Base-by-base conservation (phyloP, 176 grass and related monocot genomes). In the Zoysia pacifica region DNA sequence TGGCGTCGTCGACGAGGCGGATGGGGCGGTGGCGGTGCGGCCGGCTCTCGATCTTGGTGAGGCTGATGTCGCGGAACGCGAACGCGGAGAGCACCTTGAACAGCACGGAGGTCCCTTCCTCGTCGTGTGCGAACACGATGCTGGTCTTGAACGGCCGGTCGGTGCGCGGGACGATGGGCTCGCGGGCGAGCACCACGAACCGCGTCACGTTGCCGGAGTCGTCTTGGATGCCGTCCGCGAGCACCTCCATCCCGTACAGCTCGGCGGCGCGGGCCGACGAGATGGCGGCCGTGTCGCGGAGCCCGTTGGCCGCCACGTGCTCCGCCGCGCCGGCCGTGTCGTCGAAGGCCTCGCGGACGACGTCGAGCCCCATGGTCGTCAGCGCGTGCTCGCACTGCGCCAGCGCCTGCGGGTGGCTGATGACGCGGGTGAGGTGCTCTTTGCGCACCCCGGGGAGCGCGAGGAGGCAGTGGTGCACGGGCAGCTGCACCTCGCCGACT, bases 341-440 rank as follows among this genome's bases (percentile, higher is more conserved):
- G 68, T 94, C 91, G 81, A 97, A 97, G 14, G 94, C 94, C 85
- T 97, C 94, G 59, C 94, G 94, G 44, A 90, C 91, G 60, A 94
- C 94, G 90, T 97, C 94, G 75, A 97, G 91, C 16, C 94, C 94
- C 68, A 97, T 78, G 63, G 72, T 58, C 51, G 87, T 97, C 40
- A 97, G 89, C 52, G 94, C 91, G 78, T 91, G 94, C 87, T 97
- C 94, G 83, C 94, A 97, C 83, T 97, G 94, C 1, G 94, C 89
- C 44, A 97, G 91, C 67, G 94, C 91, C 84, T 97, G 94, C 65
- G 94, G 94, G 91, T 97, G 94, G 89, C 91, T 94, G 4, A 97
- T 89, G 8, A 97, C 89, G 72, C 94, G 89, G 66, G 94, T 92
- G 43, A 97, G 87, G 80, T 53, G 74, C 73, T 97, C 94, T 85